These are phyloP conservation scores for Daldinia caldariorum DNA, from an alignment of 495 filamentous ascomycete genomes.

Conservation along the genomic window DNA sequence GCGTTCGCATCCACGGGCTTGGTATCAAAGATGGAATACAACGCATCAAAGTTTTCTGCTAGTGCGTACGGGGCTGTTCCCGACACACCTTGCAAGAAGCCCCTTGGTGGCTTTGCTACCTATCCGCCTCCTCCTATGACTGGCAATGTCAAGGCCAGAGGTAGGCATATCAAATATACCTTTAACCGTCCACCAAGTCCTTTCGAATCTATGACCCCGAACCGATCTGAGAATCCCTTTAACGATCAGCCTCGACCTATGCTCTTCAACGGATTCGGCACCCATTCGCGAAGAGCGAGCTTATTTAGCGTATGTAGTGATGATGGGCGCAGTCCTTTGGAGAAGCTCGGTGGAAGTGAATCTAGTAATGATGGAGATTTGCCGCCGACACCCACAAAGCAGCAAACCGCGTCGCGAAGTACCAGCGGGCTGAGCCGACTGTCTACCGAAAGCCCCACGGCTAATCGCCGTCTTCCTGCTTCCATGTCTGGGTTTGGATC, in stretches of 20 bases:
- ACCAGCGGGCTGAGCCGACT: conserved; percentile 40
- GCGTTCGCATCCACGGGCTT: conserved; percentile 95
- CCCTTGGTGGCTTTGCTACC: conserved; percentile 69
- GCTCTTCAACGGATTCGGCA: conserved; percentile 50
- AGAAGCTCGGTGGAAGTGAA: conserved; percentile 64
- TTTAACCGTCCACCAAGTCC: conserved; percentile 66
- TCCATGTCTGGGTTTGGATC: conserved; percentile 43
- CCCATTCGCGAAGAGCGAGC: conserved; percentile 72
- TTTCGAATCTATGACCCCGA: conserved; percentile 53
- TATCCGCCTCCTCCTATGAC: conserved; percentile 61
- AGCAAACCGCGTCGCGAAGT: conserved; percentile 41
- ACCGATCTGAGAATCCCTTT: conserved; percentile 34
- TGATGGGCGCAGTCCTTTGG: conserved; percentile 64
- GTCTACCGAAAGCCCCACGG: conserved; percentile 47
- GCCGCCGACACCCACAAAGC: conserved; percentile 92
- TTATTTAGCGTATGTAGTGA: conserved; percentile 81
- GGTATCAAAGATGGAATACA: conserved; percentile 82
- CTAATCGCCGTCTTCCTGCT: conserved; percentile 44
- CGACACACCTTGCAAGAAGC: conserved; percentile 94
- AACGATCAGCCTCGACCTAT: conserved; percentile 46
- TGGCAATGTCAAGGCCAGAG: conserved; percentile 60
- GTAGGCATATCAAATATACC: conserved; percentile 54
- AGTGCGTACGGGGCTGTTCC: conserved; percentile 66
- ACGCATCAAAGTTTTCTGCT: background rate
- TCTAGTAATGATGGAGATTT: conserved; percentile 71